phyloP scores from a whole-genome alignment of 805 yeast genomes.

The Sugiyamaella valdiviana region DNA sequence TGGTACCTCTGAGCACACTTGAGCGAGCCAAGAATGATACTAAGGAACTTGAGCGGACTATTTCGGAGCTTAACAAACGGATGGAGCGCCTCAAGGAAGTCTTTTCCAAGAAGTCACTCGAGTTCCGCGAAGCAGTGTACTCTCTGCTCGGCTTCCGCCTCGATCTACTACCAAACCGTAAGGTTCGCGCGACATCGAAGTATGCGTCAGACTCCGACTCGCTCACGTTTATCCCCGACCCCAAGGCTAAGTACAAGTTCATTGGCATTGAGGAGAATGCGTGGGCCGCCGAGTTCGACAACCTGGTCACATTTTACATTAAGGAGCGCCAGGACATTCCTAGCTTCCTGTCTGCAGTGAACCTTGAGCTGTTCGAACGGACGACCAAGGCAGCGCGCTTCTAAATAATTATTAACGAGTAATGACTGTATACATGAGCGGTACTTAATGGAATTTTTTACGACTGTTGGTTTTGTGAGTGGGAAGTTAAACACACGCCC shows the following conservation, averaged over 20 bases:
- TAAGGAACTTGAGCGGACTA: constrained; percentile 29
- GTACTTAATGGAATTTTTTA: too few species aligned
- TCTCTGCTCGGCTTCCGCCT: constrained; percentile 66
- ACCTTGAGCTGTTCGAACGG: constrained; percentile 55
- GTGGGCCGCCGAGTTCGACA: constrained; percentile 37
- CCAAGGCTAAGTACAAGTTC: constrained; percentile 49
- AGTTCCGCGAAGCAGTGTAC: constrained; percentile 61
- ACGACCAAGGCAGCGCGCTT: constrained; percentile 21
- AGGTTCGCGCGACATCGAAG: constrained; percentile 50
- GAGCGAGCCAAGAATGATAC: constrained; percentile 56
- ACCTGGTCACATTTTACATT: constrained; percentile 60
- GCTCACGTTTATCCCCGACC: constrained; percentile 46
- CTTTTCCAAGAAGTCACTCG: constrained; percentile 60
- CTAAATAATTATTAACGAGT: constrained; percentile 1
- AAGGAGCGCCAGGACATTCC: constrained; percentile 63
- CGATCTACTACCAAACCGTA: constrained; percentile 55
- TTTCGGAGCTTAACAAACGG: constrained; percentile 21
- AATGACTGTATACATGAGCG: neutral
- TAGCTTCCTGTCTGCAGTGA: constrained; percentile 70
- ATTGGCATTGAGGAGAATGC: constrained; percentile 29
- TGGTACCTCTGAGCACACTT: constrained; percentile 56
- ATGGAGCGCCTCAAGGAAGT: constrained; percentile 41
- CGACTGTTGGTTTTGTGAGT: too few species aligned
- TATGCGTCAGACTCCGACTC: constrained; percentile 39
- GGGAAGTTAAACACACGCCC: too few species aligned